Conservation (phyloP, 768 basidiomycete genomes). For the Leccinum barrowsii region DNA sequence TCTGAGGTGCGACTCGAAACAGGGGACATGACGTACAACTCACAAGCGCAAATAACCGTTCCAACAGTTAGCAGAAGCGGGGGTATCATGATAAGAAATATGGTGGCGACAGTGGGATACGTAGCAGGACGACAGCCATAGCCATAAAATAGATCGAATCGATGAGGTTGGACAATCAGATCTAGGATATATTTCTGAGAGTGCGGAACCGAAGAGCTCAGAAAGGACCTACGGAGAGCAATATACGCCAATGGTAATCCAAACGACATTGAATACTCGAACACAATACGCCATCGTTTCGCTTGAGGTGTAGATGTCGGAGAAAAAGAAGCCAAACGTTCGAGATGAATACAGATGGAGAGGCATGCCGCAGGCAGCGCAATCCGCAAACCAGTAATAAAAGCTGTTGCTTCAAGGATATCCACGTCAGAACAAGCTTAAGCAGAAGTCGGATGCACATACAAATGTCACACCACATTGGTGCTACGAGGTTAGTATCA, state of each 20-base stretch:
- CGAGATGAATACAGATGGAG: slow-evolving; percentile 53
- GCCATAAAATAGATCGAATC: slow-evolving; percentile 40
- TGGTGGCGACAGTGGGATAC: slow-evolving; percentile 28
- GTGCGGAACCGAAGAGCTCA: not conserved
- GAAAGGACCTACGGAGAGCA: slow-evolving; percentile 46
- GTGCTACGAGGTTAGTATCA: slow-evolving; percentile 40
- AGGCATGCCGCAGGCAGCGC: slow-evolving; percentile 60
- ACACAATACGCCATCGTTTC: slow-evolving; percentile 39
- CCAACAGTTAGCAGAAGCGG: slow-evolving; percentile 33
- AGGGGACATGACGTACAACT: slow-evolving; percentile 30
- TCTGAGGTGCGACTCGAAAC: not conserved
- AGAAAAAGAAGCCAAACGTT: slow-evolving; percentile 48
- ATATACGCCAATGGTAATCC: slow-evolving; percentile 55
- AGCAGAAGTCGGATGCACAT: slow-evolving; percentile 17
- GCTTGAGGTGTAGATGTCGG: slow-evolving; percentile 30
- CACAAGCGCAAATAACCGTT: slow-evolving; percentile 34
- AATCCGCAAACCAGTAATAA: slow-evolving; percentile 48
- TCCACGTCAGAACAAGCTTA: not conserved
- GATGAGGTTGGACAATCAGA: slow-evolving; percentile 39
- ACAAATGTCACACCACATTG: slow-evolving; percentile 82
- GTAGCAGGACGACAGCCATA: slow-evolving; percentile 39
- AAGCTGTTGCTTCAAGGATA: slow-evolving; percentile 45
- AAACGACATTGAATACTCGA: slow-evolving; percentile 50
- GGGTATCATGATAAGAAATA: slow-evolving; percentile 36
- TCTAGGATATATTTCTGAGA: slow-evolving; percentile 23